Base-by-base conservation (phyloP, 2,329 filamentous ascomycete genomes). In the Ophiostoma tasmaniense region DNA sequence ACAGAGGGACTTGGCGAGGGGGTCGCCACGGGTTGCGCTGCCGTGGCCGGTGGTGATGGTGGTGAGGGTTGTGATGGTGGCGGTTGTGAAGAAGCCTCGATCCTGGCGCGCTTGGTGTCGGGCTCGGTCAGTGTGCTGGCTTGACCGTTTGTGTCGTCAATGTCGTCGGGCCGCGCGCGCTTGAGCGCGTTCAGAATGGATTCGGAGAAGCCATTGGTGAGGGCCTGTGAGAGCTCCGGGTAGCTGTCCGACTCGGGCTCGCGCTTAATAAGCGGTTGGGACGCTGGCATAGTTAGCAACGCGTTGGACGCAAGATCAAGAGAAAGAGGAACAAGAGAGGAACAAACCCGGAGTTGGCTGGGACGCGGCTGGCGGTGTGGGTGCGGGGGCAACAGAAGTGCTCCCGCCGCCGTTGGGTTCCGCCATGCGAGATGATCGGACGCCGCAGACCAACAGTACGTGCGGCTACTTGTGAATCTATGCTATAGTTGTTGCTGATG, bases 21-120 rank as follows among this genome's bases (percentile, higher is more conserved):
- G 8, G 45, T 13, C 3, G 11, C 10, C 3, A 65, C 64, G 22
- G 20, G 35, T 22, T 25, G 20, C 11, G 64, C 20, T 37, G 64
- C 7, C 20, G 61, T 37, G 1, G 37, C 37, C 33, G 35, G 64
- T 30, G 28, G 35, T 20, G 64, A 20, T 6, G 17, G 42, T n/a
- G 17, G 35, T 28, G 62, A 28, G 10, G 8, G 37, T 39, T 39
- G 37, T 14, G 37, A 14, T 30, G 28, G 35, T 20, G 37, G 10
- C 17, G 17, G 42, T n/a, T 42, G 35, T 30, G 64, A 30, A 3
- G 64, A 28, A 1, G 64, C 11, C 20, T 75, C 75, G 28, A 69
- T 73, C 70, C 74, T 76, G 42, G 71, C 64, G 25, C 75, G 73
- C 67, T 77, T 77, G 2, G 39, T 68, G 33, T 68, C 66, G 66